A percentile compares a stretch with the other conserved stretches of the same genome.
Conservation (phyloP, 164 flowering plant species). For the Tetracentron sinense region DNA sequence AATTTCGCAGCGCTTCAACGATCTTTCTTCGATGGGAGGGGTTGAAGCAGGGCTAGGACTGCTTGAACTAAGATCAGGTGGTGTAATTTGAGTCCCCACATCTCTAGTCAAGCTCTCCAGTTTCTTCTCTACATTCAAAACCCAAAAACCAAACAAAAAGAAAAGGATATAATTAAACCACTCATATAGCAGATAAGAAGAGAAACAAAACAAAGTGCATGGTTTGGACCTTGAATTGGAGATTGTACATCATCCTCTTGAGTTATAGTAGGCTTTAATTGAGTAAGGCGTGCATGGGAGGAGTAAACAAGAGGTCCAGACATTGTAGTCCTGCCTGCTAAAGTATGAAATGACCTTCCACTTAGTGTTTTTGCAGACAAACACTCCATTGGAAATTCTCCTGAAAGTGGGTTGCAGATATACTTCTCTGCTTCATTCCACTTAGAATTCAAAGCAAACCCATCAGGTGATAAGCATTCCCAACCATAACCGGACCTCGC, state of each 20-base stretch:
- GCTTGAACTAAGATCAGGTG: conserved; percentile 44
- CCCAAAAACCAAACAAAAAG: neutral
- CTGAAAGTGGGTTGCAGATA: conserved; percentile 82
- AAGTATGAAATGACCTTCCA: conserved; percentile 42
- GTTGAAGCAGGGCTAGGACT: conserved; percentile 53
- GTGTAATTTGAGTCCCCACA: conserved; percentile 68
- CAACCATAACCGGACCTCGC: conserved; percentile 48
- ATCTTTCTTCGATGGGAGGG: conserved; percentile 46
- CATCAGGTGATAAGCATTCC: conserved; percentile 72
- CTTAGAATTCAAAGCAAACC: conserved; percentile 67
- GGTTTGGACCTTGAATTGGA: conserved; percentile 32
- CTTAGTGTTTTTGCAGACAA: conserved; percentile 70
- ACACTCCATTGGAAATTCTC: conserved; percentile 84
- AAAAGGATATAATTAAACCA: neutral
- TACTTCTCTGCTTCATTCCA: conserved; percentile 95
- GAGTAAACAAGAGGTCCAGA: conserved; percentile 71
- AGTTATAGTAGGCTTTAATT: conserved; percentile 19
- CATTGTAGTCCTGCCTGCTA: conserved; percentile 50
- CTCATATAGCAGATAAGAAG: neutral
- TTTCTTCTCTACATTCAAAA: conserved; percentile 28
- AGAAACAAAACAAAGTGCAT: neutral
- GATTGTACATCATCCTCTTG: conserved; percentile 16
- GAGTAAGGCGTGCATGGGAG: conserved; percentile 23
- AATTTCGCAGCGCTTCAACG: conserved; percentile 21
- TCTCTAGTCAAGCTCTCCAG: conserved; percentile 46